Evolutionary conservation across 2,329 filamentous ascomycete species (phyloP).

Genomic region (Coniochaeta sp.): DNA sequence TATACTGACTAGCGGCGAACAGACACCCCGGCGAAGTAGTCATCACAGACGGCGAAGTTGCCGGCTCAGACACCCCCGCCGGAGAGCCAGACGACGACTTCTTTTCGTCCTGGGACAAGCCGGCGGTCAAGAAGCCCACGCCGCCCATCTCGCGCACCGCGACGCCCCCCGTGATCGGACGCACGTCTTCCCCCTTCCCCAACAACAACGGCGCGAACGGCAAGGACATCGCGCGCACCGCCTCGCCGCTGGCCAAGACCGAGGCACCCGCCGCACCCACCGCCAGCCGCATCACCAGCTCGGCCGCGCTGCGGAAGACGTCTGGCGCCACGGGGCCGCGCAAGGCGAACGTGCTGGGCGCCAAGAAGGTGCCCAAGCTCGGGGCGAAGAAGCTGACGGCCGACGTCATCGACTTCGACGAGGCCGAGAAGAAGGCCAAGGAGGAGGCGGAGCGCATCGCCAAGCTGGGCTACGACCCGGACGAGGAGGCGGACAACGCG

Average conservation of each 20-base stretch:
- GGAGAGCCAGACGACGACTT: conserved; percentile 86
- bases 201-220: conserved; percentile 65
- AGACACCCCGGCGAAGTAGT: conserved; percentile 83
- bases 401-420: conserved; percentile 89
- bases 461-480: conserved; percentile 90
- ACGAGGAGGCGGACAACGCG: conserved; percentile 61
- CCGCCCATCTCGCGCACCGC: conserved; percentile 86
- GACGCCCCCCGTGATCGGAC: conserved; percentile 68
- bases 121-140: conserved; percentile 90
- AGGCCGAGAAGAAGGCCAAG: conserved; percentile 92
- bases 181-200: conserved; percentile 85
- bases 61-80: conserved; percentile 66
- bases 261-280: conserved; percentile 42
- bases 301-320: conserved; percentile 76
- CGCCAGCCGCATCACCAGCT: conserved; percentile 64
- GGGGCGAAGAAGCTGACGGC: conserved; percentile 85
- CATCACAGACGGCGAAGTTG: conserved; percentile 64
- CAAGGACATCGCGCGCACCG: conserved; percentile 66
- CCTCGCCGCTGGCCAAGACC: conserved; percentile 70
- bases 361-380: conserved; percentile 77
- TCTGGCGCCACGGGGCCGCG: conserved; percentile 56
- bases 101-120: conserved; percentile 99
- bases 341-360: conserved; percentile 79
- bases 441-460: conserved; percentile 95
- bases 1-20: neutral